Evolutionary conservation across 257 asterid genomes (phyloP), one percentile per base, ranked within the genome.

Genomic region (Sherardia arvensis): DNA sequence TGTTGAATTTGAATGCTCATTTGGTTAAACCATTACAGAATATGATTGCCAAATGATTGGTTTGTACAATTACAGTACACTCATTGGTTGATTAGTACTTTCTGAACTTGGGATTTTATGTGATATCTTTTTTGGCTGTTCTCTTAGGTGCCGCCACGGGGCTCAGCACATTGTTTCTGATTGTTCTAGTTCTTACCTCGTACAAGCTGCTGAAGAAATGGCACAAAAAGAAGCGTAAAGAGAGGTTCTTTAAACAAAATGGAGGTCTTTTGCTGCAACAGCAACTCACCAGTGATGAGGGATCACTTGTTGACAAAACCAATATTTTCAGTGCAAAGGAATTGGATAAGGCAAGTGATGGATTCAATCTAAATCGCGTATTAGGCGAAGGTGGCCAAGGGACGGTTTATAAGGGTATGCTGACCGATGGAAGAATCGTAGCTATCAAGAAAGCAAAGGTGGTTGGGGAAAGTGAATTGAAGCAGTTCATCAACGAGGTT

Each of bases 191-290:
- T 53, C 61, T 49, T 59, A 25, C 57, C 20, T 61, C 63, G 32
- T 60, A 65, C 63, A 69, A 65, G 67, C 17, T 48, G 25, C 1
- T 65, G 34, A 69, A 56, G 26, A 69, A 54, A 33, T 49, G 71
- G 66, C 66, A 28, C 68, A 38, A 38, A 33, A 69, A 30, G 65
- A 17, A 62, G 21, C 33, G 26, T 0, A 64, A 17, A 74, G 55
- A 65, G 53, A 69, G 8, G 36, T 64, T 38, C 14, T 74, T 74
- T 38, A 64, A 73, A 66, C 36, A 36, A 64, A 73, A 73, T 49
- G 74, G 74, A 3, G 74, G 74, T 21, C 63, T 73, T 27, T 64
- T 73, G 25, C 14, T 73, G 4, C 71, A 73, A 59, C 66, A 68
- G 22, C 74, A 74, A 29, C 23, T 74, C 29, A 38, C 61, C 5